Conservation (phyloP, 164 flowering plant species). For the Vitis vinifera region DNA sequence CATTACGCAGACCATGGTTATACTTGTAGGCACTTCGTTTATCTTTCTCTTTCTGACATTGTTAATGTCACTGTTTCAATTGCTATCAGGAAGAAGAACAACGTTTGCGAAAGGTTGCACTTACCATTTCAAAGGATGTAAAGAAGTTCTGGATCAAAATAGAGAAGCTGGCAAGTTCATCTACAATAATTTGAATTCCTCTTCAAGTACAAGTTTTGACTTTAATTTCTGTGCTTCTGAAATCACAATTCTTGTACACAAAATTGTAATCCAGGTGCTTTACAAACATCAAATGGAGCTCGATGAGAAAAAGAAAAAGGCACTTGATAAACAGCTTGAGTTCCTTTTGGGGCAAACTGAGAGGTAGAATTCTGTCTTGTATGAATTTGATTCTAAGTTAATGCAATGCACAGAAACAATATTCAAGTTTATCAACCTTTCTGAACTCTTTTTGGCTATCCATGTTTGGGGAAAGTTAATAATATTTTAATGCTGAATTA, state of each 20-base stretch:
- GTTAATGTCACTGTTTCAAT: conserved; percentile 3
- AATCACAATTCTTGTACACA: not conserved
- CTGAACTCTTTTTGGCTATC: not conserved
- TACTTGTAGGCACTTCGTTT: not conserved
- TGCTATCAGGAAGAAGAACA: conserved; percentile 89
- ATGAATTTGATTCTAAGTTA: not conserved
- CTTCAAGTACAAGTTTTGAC: not conserved
- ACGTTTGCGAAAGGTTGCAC: conserved; percentile 81
- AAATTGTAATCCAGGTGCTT: conserved; percentile 58
- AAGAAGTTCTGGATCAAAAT: conserved; percentile 98
- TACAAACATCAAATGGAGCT: conserved; percentile 96
- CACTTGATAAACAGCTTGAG: conserved; percentile 96
- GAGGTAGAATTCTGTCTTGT: conserved; percentile 45
- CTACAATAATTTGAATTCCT: conserved; percentile 1
- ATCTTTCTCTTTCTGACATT: not conserved
- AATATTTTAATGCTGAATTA: conserved; percentile 20
- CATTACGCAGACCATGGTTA: too few relatives aligned
- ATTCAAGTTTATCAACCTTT: not conserved
- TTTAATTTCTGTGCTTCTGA: not conserved
- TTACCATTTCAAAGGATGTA: conserved; percentile 90
- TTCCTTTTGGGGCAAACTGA: conserved; percentile 97
- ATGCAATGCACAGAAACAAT: not conserved
- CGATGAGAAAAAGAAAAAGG: conserved; percentile 85
- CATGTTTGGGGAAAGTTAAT: not conserved
- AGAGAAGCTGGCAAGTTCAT: conserved; percentile 86